Percentiles rank a stretch among this genome's conserved stretches.
phyloP scores from a whole-genome alignment of 192 early-diverging fungal genomes.

The Backusella tuberculispora region DNA sequence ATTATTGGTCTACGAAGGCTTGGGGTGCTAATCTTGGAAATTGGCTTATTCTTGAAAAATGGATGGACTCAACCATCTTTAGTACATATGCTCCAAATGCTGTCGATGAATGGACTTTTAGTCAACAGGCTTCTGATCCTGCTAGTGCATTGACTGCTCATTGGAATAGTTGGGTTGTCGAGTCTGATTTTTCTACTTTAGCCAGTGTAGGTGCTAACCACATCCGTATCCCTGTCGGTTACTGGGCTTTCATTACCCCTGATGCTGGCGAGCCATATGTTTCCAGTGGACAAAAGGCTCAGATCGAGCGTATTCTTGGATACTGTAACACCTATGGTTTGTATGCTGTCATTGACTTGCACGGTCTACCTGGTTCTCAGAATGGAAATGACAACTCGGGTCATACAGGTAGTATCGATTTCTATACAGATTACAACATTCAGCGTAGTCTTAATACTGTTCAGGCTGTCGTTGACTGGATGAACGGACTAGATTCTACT shows the following conservation, averaged over 20 bases:
- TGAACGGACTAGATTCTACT: slow-evolving; percentile 36
- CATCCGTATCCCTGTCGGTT: slow-evolving; percentile 60
- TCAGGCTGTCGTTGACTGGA: slow-evolving; percentile 45
- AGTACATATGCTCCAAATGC: slow-evolving; percentile 42
- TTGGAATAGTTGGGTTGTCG: slow-evolving; percentile 61
- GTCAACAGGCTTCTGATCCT: slow-evolving; percentile 47
- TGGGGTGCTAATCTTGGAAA: slow-evolving; percentile 65
- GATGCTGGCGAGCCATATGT: slow-evolving; percentile 61
- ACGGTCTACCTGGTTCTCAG: slow-evolving; percentile 62
- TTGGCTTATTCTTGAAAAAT: slow-evolving; percentile 62
- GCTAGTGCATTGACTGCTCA: slow-evolving; percentile 42
- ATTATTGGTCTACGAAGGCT: slow-evolving; percentile 39
- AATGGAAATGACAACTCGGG: slow-evolving; percentile 66
- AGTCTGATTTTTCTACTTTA: slow-evolving; percentile 51
- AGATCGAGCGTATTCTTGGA: slow-evolving; percentile 36
- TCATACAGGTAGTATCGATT: slow-evolving; percentile 36
- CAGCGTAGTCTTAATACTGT: slow-evolving; percentile 31
- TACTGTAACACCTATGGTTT: slow-evolving; percentile 43
- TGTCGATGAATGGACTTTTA: slow-evolving; percentile 63
- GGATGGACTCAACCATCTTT: slow-evolving; percentile 58
- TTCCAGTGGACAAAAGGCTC: slow-evolving; percentile 50
- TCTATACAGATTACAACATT: slow-evolving; percentile 29
- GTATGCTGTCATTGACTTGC: slow-evolving; percentile 60
- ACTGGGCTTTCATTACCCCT: slow-evolving; percentile 63
- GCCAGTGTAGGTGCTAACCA: slow-evolving; percentile 55